A percentile compares a stretch with the other conserved stretches of the same genome.
These are phyloP conservation scores for Sicyos baderoa DNA, from an alignment of 306 rosid species.

Conservation along the genomic window DNA sequence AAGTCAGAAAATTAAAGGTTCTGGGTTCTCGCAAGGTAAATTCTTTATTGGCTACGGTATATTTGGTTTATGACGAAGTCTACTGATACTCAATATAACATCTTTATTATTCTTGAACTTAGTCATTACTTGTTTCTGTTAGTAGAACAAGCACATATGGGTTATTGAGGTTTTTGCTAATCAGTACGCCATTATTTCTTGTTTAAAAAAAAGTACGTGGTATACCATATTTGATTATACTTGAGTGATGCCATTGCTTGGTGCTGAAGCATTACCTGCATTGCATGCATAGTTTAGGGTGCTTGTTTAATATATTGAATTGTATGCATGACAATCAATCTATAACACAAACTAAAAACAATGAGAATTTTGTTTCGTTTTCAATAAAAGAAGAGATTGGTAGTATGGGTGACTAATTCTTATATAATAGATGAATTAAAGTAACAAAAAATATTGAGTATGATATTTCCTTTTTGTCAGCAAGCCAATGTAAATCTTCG, in stretches of 20 bases:
- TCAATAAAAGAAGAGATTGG: neutral
- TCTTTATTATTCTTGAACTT: neutral
- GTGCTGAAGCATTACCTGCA: neutral
- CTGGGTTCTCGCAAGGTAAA: slow-evolving; percentile 79
- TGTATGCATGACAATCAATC: no score
- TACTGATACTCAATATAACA: neutral
- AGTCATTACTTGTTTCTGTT: neutral
- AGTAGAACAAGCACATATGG: neutral
- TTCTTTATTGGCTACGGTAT: neutral
- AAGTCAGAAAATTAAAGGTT: slow-evolving; percentile 73
- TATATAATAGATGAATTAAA: slow-evolving; percentile 1
- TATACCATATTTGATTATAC: neutral
- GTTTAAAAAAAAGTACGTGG: no score
- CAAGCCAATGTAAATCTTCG: slow-evolving; percentile 71
- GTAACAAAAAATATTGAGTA: slow-evolving; percentile 13
- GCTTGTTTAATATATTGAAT: neutral
- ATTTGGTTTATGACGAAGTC: neutral
- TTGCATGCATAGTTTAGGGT: neutral
- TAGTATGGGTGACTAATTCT: neutral
- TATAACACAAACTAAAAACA: no score
- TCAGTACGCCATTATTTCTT: neutral
- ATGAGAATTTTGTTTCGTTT: no score
- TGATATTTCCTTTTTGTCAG: slow-evolving; percentile 33
- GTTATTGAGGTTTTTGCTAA: neutral
- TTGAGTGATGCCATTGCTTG: neutral